Conservation (phyloP, 371 early-diverging fungal species). For the Syncephalis plumigaleata region DNA sequence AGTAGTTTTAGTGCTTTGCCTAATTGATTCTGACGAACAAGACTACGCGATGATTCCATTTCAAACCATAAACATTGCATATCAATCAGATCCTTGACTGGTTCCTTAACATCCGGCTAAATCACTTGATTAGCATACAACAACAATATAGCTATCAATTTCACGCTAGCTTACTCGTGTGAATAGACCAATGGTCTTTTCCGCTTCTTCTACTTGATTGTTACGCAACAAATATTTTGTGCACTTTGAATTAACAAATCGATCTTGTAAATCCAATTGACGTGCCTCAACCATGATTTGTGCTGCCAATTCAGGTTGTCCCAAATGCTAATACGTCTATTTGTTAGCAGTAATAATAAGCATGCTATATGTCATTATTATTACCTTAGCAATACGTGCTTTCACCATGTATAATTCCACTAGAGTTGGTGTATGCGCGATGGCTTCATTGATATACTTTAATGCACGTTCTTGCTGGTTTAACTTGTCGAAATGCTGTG, state of each 20-base stretch:
- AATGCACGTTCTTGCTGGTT: conserved; percentile 49
- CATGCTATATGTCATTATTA: too few species aligned
- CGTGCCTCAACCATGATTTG: conserved; percentile 69
- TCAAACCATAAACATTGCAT: conserved; percentile 88
- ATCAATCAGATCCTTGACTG: conserved; percentile 66
- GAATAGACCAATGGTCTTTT: conserved; percentile 65
- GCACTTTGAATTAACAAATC: conserved; percentile 88
- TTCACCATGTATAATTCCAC: conserved; percentile 87
- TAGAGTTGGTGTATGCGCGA: conserved; percentile 66
- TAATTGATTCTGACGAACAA: conserved; percentile 38
- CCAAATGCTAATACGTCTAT: conserved; percentile 36
- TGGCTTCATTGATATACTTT: conserved; percentile 57
- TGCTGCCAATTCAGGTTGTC: too few species aligned
- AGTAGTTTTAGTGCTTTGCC: conserved; percentile 77
- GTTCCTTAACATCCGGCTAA: conserved; percentile 43
- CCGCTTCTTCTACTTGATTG: conserved; percentile 62
- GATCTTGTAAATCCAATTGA: conserved; percentile 81
- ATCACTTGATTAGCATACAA: not conserved
- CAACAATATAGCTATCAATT: not conserved
- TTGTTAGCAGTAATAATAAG: not conserved
- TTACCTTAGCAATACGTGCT: conserved; percentile 79
- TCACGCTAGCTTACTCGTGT: conserved; percentile 23
- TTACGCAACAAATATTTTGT: conserved; percentile 86
- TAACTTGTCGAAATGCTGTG: conserved; percentile 66
- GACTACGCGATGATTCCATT: conserved; percentile 53